Evolutionary conservation across 1,139 yeast genomes (phyloP).

Genomic region (Yamadazyma atlantica): DNA sequence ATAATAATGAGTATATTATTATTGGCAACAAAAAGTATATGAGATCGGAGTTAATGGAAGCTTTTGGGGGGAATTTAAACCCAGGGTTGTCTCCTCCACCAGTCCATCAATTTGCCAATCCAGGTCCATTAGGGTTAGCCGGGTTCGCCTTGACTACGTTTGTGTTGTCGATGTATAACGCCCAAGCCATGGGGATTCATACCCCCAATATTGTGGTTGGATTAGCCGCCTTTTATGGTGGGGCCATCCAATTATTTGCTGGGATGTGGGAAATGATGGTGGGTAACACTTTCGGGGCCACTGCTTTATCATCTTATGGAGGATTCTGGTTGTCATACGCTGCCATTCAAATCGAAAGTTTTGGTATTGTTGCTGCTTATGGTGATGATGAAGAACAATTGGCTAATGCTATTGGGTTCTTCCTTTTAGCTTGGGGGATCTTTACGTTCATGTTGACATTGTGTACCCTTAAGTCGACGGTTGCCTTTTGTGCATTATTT

Average conservation of each 20-base stretch:
- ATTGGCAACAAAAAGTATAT: conserved; percentile 35
- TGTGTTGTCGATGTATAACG: conserved; percentile 42
- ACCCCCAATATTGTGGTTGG: conserved; percentile 42
- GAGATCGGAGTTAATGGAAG: conserved; percentile 38
- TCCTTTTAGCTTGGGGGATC: conserved; percentile 45
- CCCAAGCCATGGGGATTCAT: conserved; percentile 40
- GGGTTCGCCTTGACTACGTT: conserved; percentile 55
- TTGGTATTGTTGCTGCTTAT: conserved; percentile 62
- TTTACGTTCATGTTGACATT: conserved; percentile 41
- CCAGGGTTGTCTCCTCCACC: conserved; percentile 41
- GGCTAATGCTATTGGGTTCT: conserved; percentile 40
- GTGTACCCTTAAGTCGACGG: conserved; percentile 45
- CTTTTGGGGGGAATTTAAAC: conserved; percentile 38
- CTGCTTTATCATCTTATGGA: conserved; percentile 44
- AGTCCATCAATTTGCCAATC: conserved; percentile 46
- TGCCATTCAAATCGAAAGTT: conserved; percentile 30
- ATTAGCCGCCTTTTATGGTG: conserved; percentile 45
- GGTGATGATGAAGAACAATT: conserved; percentile 35
- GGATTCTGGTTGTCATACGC: conserved; percentile 44
- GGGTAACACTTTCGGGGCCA: conserved; percentile 42
- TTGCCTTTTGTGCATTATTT: conserved; percentile 38
- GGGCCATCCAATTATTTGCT: conserved; percentile 45
- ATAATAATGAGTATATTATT: conserved; percentile 23
- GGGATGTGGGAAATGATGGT: conserved; percentile 52
- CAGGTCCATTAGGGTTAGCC: conserved; percentile 61